phyloP scores from a whole-genome alignment of 2,329 filamentous ascomycete genomes.

The Microdochium trichocladiopsis region DNA sequence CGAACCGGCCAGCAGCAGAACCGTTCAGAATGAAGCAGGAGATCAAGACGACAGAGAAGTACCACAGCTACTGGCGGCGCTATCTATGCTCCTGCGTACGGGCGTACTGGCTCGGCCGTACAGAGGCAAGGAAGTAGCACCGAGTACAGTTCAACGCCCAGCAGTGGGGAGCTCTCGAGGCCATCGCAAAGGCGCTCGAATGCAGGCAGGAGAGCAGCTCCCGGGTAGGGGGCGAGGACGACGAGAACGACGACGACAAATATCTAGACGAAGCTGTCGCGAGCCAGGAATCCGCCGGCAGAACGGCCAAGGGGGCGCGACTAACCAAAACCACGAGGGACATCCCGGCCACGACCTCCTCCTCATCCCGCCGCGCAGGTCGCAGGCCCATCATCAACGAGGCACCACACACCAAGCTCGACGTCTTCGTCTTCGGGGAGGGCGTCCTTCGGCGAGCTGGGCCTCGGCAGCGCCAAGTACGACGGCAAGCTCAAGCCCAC shows the following conservation, averaged over 20 bases:
- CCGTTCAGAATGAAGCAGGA: not conserved
- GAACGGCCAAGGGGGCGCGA: too few species aligned
- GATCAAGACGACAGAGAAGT: not conserved
- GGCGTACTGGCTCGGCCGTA: too few species aligned
- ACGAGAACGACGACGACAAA: too few species aligned
- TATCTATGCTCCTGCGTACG: not conserved
- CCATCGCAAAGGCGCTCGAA: not conserved
- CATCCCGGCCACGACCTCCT: too few species aligned
- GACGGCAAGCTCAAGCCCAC: conserved; percentile 33
- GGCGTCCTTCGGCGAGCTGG: conserved; percentile 54
- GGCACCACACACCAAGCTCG: conserved; percentile 13
- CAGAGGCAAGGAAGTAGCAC: too few species aligned
- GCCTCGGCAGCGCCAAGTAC: conserved; percentile 55
- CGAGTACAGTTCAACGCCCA: too few species aligned
- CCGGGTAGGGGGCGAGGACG: too few species aligned
- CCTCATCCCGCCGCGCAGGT: too few species aligned
- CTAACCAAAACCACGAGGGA: too few species aligned
- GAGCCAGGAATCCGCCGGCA: too few species aligned
- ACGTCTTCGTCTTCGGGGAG: conserved; percentile 53
- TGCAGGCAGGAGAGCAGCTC: not conserved
- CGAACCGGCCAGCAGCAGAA: not conserved
- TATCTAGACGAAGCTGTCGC: too few species aligned
- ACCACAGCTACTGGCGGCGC: not conserved
- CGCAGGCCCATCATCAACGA: conserved; percentile 11
- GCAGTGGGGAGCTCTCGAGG: not conserved